Percentiles rank a stretch among this genome's conserved stretches.
Conservation (phyloP, 257 asterid genomes). For the Haberlea rhodopensis region DNA sequence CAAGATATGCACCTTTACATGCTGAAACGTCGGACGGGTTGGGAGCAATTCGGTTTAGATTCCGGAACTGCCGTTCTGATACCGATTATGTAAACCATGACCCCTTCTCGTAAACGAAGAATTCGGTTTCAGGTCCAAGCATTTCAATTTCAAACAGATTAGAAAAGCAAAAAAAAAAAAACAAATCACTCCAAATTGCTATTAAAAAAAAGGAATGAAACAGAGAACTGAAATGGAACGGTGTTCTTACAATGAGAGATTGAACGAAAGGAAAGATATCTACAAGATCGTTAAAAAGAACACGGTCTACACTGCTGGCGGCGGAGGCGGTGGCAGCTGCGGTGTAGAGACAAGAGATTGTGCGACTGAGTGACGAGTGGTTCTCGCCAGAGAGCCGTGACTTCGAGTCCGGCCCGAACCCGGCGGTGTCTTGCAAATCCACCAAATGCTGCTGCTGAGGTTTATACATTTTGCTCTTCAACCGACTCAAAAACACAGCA, state of each 20-base stretch:
- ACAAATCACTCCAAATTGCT: not conserved
- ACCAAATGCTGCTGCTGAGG: constrained; percentile 53
- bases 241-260: constrained; percentile 68
- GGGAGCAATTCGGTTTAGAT: too few species aligned
- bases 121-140: constrained; percentile 69
- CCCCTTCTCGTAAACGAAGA: constrained; percentile 76
- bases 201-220: constrained; percentile 4
- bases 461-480: constrained; percentile 33
- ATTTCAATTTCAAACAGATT: constrained; percentile 16
- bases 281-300: constrained; percentile 60
- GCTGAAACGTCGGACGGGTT: too few species aligned
- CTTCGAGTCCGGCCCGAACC: constrained; percentile 56
- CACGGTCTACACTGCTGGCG: constrained; percentile 68
- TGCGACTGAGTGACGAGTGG: constrained; percentile 37
- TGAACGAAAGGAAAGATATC: constrained; percentile 92
- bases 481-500: too few species aligned
- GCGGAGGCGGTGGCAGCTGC: constrained; percentile 58
- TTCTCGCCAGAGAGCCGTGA: constrained; percentile 75
- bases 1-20: too few species aligned
- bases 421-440: constrained; percentile 58
- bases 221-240: constrained; percentile 14
- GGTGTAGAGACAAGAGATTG: constrained; percentile 61
- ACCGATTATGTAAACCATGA: too few species aligned
- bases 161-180: not conserved
- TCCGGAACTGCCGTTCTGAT: too few species aligned